phyloP scores from a whole-genome alignment of 257 asterid species.

The Salvia miltiorrhiza region DNA sequence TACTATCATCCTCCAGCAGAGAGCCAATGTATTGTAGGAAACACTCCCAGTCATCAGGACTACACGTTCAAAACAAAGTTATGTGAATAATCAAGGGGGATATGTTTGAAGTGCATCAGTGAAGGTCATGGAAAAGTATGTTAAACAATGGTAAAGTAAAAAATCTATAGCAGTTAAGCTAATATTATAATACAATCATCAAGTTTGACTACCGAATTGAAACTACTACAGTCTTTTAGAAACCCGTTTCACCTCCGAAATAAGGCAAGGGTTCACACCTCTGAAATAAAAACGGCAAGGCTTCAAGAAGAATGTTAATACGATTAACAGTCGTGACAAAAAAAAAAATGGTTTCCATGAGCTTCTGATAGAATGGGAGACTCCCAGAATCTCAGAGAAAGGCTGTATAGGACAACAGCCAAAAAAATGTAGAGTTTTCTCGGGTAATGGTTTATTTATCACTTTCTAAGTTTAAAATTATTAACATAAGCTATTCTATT shows the following conservation, averaged over 20 bases:
- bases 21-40: constrained; percentile 82
- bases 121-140: background rate
- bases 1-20: constrained; percentile 74
- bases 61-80: constrained; percentile 32
- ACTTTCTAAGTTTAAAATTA: constrained; percentile 5
- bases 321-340: background rate
- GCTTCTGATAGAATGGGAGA: background rate
- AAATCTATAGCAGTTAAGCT: background rate
- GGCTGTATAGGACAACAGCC: background rate
- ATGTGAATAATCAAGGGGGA: constrained; percentile 5
- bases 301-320: constrained; percentile 5
- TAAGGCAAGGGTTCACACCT: constrained; percentile 4
- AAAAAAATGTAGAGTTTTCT: background rate
- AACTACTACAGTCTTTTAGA: background rate
- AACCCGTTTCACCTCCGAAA: constrained; percentile 6
- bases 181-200: background rate
- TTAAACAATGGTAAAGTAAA: background rate
- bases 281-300: background rate
- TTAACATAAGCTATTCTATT: background rate
- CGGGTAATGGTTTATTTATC: background rate
- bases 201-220: background rate
- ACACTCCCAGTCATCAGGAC: constrained; percentile 98
- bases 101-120: background rate
- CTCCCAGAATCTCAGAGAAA: background rate
- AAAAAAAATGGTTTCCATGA: background rate